These are phyloP conservation scores for Drechmeria coniospora DNA, from an alignment of 2,329 filamentous ascomycete species.

Conservation along the genomic window DNA sequence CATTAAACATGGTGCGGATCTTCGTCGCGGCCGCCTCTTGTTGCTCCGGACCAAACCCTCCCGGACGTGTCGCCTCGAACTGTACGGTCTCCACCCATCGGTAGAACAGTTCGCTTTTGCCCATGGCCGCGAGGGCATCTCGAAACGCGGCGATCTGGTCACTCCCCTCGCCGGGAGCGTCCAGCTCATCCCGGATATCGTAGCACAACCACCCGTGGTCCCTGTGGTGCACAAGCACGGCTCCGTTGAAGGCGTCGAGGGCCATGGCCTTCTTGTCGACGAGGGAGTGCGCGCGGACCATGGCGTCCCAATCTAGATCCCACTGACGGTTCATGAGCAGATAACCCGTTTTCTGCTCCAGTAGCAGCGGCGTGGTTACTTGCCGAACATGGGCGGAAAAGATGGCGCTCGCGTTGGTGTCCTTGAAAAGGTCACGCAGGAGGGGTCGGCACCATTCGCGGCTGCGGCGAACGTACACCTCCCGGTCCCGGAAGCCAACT, in stretches of 20 bases:
- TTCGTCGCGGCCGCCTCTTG: slow-evolving; percentile 59
- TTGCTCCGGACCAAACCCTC: slow-evolving; percentile 60
- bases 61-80: slow-evolving; percentile 65
- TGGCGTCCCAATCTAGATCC: slow-evolving; percentile 73
- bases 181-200: slow-evolving; percentile 47
- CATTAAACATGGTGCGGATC: slow-evolving; percentile 60
- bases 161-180: slow-evolving; percentile 38
- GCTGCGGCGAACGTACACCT: slow-evolving; percentile 69
- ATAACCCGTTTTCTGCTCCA: slow-evolving; percentile 73
- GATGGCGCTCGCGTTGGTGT: slow-evolving; percentile 34
- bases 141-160: slow-evolving; percentile 70
- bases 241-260: slow-evolving; percentile 53
- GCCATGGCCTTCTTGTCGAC: slow-evolving; percentile 45
- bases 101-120: slow-evolving; percentile 82
- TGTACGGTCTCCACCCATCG: slow-evolving; percentile 88
- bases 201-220: slow-evolving; percentile 49
- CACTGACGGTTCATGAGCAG: slow-evolving; percentile 72
- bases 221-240: slow-evolving; percentile 54
- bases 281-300: slow-evolving; percentile 58
- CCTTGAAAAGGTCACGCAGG: slow-evolving; percentile 38
- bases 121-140: slow-evolving; percentile 56
- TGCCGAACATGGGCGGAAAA: slow-evolving; percentile 47
- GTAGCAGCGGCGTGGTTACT: slow-evolving; percentile 51
- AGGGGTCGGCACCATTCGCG: slow-evolving; percentile 51
- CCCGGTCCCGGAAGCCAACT: slow-evolving; percentile 62